Evolutionary conservation across 331 rosid species (phyloP), one percentile per base, ranked within the genome.

Genomic region (Pyracantha coccinea): DNA sequence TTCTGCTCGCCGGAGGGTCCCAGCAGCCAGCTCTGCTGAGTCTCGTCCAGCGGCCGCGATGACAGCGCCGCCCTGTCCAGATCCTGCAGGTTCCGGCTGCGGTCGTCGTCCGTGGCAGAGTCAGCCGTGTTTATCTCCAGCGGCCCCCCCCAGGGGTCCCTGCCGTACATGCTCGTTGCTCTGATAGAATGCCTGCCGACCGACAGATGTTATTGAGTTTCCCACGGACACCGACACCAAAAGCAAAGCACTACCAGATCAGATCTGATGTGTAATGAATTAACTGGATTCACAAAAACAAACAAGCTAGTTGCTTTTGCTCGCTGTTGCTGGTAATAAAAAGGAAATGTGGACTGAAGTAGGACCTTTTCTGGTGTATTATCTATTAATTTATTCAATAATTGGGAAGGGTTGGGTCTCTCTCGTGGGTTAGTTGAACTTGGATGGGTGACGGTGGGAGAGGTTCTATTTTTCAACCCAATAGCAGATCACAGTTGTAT

Each of bases 121-220:
- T 95, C 99, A 3, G 95, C 94, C 5, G 96, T 81, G 77, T 94
- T 86, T 12, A 95, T 95, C 90, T 95, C 99, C 71, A 95, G 62
- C 9, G 99, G 97, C 0, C 98, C 97, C 2, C 99, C 99, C 99
- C 99, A 95, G 2, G 99, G 98, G 84, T 95, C 98, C 80, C 99
- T 84, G 0, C 97, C 97, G 86, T 89, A 95, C 99, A 95, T 91
- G 52, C 64, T 58, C n/a, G 15, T 27, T 6, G 12, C 16, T 9
- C 54, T 8, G 24, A 33, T 52, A 54, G 33, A 50, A 24, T 59
- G 65, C 15, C 65, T 13, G 19, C 66, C 17, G 31, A 61, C 31
- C 19, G 8, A 14, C 15, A 17, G 61, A n/a, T 19, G 27, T 19
- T 19, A 19, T 20, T 55, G 61, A 55, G 61, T 10, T 55, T 50